Base-by-base conservation (phyloP, 345 rosid species). In the Nasturtium officinale region DNA sequence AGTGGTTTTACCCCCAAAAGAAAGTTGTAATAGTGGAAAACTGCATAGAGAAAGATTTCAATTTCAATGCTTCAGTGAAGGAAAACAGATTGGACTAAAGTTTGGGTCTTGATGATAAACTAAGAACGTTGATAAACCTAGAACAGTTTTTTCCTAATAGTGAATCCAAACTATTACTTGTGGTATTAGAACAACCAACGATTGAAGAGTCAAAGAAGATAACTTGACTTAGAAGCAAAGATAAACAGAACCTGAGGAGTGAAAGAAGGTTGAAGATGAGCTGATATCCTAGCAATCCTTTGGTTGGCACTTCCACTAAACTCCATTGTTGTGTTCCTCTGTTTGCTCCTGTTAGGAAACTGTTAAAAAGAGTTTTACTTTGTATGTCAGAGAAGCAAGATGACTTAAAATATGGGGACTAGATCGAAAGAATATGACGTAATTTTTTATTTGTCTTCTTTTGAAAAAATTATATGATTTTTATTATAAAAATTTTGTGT, bases 251-350 rank as follows among this genome's bases (percentile, higher is more conserved):
- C 89, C 92, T 79, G 92, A 71, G 72, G 73, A 76, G 75, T 76
- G 63, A 64, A 64, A 60, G 79, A 77, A 82, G 86, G 90, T 59
- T 71, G 76, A 53, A 89, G 89, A 72, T 89, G 96, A 76, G 92
- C 85, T 58, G 90, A 73, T 15, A 85, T 59, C 74, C 81, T 83
- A 16, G 90, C 90, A 78, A 87, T 84, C 16, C 96, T 81, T 61
- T 79, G 81, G 66, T 56, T 82, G 40, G 87, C 87, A 50, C 80
- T 80, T 32, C 77, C 71, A 53, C 65, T 67, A 32, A 80, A 79
- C 81, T 87, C 90, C 88, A 87, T 89, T 26, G 37, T 74, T 46
- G 29, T 37, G 26, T 65, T 60, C 18, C 51, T 61, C 50, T 67
- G 60, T 60, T 61, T 70, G 45, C 61, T 71, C n/a, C 23, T 17